Base-by-base conservation (phyloP, 352 stramenopile species). In the Globisporangium apiculatum region DNA sequence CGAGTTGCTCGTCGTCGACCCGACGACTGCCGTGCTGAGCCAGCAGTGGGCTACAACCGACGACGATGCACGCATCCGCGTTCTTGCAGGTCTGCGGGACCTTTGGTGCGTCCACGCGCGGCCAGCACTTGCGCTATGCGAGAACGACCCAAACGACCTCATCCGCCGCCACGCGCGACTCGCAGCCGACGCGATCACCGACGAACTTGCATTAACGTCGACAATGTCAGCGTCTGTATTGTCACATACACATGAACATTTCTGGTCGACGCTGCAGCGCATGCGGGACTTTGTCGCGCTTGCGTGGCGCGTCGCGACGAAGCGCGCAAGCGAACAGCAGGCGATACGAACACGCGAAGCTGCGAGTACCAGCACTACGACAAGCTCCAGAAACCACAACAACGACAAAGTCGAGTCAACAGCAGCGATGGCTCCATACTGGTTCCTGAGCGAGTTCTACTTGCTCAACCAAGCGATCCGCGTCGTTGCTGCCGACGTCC, bases 121-220 rank as follows among this genome's bases (percentile, higher is more conserved):
- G 5, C 57, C 68, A 18, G 73, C 57, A 15, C 53, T 85, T 1
- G 61, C 60, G 2, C 5, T 89, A 8, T 78, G 68, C 15, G 75
- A 71, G 37, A 82, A 83, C 48, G 79, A 89, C 47, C 76, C 70
- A 1, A 89, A 89, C 43, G 43, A 68, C 11, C 84, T 81, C 24
- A 56, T 81, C 15, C 69, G 73, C 14, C 69, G 62, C 3, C 65
- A 73, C 40, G 67, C 49, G 48, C 54, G 61, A 48, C 52, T 58
- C 36, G 49, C 68, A 37, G 46, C 65, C 12, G 58, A 61, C 41
- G 63, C 24, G 3, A 68, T 73, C 40, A 64, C 68, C 7, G 59
- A 66, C 24, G 46, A 50, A 9, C 48, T 83, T 38, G 14, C 31
- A 2, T 3, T n/a, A 0, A 18, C 18, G 7, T 18, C 50, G 6